A percentile compares a stretch with the other conserved stretches of the same genome.
These are phyloP conservation scores for Didymella sp. DNA, from an alignment of 2,329 filamentous ascomycete species.

Conservation along the genomic window DNA sequence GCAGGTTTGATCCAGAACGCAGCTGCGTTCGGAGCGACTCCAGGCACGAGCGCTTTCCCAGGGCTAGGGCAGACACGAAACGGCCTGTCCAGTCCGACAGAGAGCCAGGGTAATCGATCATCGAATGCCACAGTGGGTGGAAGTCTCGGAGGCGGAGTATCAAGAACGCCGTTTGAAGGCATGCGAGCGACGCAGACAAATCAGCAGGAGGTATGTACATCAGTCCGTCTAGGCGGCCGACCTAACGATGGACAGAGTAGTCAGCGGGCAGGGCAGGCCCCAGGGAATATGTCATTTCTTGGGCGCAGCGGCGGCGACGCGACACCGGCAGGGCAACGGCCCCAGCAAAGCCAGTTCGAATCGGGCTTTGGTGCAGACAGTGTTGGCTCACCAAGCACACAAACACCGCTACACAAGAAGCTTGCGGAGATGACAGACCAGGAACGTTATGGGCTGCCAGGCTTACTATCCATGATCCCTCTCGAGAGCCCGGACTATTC, in stretches of 20 bases:
- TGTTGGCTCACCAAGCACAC: slow-evolving; percentile 43
- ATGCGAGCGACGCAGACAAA: slow-evolving; percentile 36
- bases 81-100: slow-evolving; percentile 50
- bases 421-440: slow-evolving; percentile 65
- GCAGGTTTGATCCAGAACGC: slow-evolving; percentile 60
- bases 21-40: slow-evolving; percentile 51
- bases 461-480: slow-evolving; percentile 65
- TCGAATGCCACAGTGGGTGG: slow-evolving; percentile 42
- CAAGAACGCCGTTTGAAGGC: slow-evolving; percentile 43
- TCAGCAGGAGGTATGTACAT: slow-evolving; percentile 46
- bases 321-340: slow-evolving; percentile 35
- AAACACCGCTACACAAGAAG: slow-evolving; percentile 50
- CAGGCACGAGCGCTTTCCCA: slow-evolving; percentile 49
- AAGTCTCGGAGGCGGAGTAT: slow-evolving; percentile 38
- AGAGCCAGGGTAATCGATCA: slow-evolving; percentile 46
- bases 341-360: slow-evolving; percentile 43
- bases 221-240: too few species aligned
- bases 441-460: slow-evolving; percentile 66
- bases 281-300: slow-evolving; percentile 41
- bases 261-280: slow-evolving; percentile 34
- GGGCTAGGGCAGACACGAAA: slow-evolving; percentile 55
- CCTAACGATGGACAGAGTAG: slow-evolving; percentile 31
- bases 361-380: slow-evolving; percentile 41
- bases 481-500: slow-evolving; percentile 60
- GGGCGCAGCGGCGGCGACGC: slow-evolving; percentile 34